Evolutionary conservation across 805 yeast genomes (phyloP), one percentile per base, ranked within the genome.

Genomic region (Blastobotrys mokoenaii): DNA sequence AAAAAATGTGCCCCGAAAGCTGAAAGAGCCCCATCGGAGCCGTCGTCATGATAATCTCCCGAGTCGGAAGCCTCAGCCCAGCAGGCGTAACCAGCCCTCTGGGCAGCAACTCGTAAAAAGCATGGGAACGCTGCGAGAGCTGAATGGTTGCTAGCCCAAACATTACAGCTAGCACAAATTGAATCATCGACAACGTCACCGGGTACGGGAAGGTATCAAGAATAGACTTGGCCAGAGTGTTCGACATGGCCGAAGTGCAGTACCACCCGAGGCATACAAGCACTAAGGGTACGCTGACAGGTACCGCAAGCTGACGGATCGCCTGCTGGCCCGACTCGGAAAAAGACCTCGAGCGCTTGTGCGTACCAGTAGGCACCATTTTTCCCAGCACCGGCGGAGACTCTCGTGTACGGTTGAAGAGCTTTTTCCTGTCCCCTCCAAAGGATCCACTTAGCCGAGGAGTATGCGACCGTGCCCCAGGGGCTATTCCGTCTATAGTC

Each of bases 21-120:
- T 90, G 97, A 67, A 90, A 93, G 49, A 80, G 69, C 6, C 97
- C 97, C 95, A 90, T 87, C 15, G 97, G 97, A 17, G 86, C 75
- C 0, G 95, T 86, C 45, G 62, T 49, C 25, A 44, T 41, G 29
- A 64, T 48, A 42, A 65, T 60, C 10, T 50, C 52, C 34, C 41
- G 40, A 16, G 61, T 56, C 2, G 64, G 64, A 12, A 52, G 53
- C 25, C 49, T 44, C 35, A 50, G 43, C 35, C 62, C 61, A 4
- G 57, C 55, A 22, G 46, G 48, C 41, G 51, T 54, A 41, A 61
- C 60, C 50, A 58, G 59, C 43, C 56, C 71, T 39, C 55, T 59
- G 40, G 68, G 72, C 50, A 61, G 60, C 38, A 40, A 60, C 54
- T 61, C 59, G 27, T 62, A 63, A 46, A 60, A 46, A 7, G 49